Percentiles rank a stretch among this genome's conserved stretches.
phyloP scores from a whole-genome alignment of 345 rosid species.

The Psidium friedrichsthalianum region DNA sequence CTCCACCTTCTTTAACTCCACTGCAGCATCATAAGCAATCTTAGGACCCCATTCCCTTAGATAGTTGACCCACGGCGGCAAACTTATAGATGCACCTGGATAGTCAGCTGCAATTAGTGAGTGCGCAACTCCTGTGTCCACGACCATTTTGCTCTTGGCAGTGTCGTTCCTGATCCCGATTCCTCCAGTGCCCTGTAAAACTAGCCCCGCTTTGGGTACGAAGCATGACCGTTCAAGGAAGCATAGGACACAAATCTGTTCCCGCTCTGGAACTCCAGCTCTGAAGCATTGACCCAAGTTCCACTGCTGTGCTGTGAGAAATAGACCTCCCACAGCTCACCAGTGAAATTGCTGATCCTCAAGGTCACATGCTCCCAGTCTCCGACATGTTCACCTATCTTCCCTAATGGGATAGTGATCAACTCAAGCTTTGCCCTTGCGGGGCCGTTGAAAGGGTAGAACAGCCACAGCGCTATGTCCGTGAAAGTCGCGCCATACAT shows the following conservation, averaged over 20 bases:
- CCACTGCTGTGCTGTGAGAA: conserved; percentile 70
- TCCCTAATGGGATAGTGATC: conserved; percentile 40
- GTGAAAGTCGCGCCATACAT: conserved; percentile 75
- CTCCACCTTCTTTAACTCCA: conserved; percentile 26
- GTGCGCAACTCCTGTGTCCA: conserved; percentile 33
- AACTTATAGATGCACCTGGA: conserved; percentile 25
- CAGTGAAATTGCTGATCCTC: conserved; percentile 67
- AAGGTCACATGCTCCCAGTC: conserved; percentile 91
- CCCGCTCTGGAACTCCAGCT: conserved; percentile 44
- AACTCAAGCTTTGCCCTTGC: conserved; percentile 55
- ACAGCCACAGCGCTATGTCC: conserved; percentile 63
- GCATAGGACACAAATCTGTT: conserved; percentile 53
- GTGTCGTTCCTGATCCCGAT: conserved; percentile 72
- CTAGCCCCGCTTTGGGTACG: conserved; percentile 61
- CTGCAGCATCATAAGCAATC: conserved; percentile 33
- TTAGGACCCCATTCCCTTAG: conserved; percentile 74
- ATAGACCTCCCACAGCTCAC: conserved; percentile 42
- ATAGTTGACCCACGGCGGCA: conserved; percentile 64
- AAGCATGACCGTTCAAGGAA: conserved; percentile 71
- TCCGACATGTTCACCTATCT: conserved; percentile 72
- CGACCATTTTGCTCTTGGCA: conserved; percentile 32
- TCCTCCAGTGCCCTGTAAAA: conserved; percentile 52
- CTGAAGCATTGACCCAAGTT: conserved; percentile 50
- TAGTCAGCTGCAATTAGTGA: conserved; percentile 50
- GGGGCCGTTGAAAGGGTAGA: conserved; percentile 82